A percentile compares a stretch with the other conserved stretches of the same genome.
Conservation (phyloP, 2,329 filamentous ascomycete species). For the Exophiala spinifera region DNA sequence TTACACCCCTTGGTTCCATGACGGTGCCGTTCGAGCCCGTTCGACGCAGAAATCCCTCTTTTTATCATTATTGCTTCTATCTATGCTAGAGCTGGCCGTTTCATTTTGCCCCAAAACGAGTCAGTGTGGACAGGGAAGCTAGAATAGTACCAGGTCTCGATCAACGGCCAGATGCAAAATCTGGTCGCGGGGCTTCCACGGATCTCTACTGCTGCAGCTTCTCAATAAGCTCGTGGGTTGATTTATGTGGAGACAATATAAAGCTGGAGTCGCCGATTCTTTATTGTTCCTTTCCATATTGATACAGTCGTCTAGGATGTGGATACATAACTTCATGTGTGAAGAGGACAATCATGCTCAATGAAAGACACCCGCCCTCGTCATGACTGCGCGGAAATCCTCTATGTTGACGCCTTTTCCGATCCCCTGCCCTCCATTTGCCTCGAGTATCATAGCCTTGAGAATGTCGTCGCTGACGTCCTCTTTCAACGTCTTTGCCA, state of each 20-base stretch:
- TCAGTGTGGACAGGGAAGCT: constrained; percentile 70
- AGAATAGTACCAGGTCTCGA: constrained; percentile 46
- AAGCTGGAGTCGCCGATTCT: not conserved
- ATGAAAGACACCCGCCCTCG: constrained; percentile 75
- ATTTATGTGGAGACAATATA: constrained; percentile 25
- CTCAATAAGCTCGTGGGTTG: constrained; percentile 4
- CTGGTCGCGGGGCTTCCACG: constrained; percentile 23
- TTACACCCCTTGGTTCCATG: no score
- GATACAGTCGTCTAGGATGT: no score
- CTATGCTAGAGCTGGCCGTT: constrained; percentile 66
- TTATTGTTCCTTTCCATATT: not conserved
- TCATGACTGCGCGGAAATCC: constrained; percentile 86
- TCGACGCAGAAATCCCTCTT: not conserved
- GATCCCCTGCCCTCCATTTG: constrained; percentile 75
- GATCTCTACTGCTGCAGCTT: constrained; percentile 22
- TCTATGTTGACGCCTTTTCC: constrained; percentile 68
- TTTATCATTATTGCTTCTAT: constrained; percentile 49
- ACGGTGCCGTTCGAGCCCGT: no score
- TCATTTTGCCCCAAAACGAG: constrained; percentile 52
- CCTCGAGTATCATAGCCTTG: constrained; percentile 92
- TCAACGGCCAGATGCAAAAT: constrained; percentile 10
- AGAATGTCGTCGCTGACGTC: constrained; percentile 78
- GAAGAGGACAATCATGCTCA: constrained; percentile 37
- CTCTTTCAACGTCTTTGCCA: constrained; percentile 79
- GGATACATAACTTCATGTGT: no score